Conservation (phyloP, 495 filamentous ascomycete genomes). For the Penicillium pancosmium region DNA sequence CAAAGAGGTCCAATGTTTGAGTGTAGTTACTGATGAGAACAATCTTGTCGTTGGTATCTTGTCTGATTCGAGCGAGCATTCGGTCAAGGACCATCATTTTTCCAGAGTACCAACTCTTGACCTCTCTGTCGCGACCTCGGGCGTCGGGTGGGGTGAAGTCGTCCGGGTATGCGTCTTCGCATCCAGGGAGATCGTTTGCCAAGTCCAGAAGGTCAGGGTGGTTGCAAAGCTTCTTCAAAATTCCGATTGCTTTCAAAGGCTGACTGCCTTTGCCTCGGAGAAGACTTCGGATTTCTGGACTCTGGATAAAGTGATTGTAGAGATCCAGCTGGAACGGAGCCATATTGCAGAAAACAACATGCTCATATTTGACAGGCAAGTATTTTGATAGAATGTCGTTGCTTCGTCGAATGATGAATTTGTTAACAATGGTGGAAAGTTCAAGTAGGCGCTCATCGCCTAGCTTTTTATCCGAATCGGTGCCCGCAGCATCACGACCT, state of each 20-base stretch:
- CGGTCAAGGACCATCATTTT: slow-evolving; percentile 98
- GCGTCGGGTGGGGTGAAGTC: slow-evolving; percentile 88
- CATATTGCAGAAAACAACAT: slow-evolving; percentile 99
- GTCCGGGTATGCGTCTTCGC: slow-evolving; percentile 78
- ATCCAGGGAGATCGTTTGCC: slow-evolving; percentile 82
- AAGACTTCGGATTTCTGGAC: slow-evolving; percentile 90
- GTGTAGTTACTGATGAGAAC: slow-evolving; percentile 99
- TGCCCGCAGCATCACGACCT: slow-evolving; percentile 88
- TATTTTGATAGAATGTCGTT: slow-evolving; percentile 99
- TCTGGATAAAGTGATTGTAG: slow-evolving; percentile 96
- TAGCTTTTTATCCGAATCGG: slow-evolving; percentile 77
- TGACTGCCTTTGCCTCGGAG: slow-evolving; percentile 94
- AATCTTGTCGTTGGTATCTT: slow-evolving; percentile 98
- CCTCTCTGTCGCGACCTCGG: slow-evolving; percentile 85
- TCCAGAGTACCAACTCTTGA: slow-evolving; percentile 95
- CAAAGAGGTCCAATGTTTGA: slow-evolving; percentile 93
- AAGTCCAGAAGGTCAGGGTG: slow-evolving; percentile 93
- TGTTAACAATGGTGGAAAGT: slow-evolving; percentile 85
- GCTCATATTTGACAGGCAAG: slow-evolving; percentile 97
- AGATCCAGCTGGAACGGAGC: slow-evolving; percentile 89
- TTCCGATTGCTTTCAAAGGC: slow-evolving; percentile 91
- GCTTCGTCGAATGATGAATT: slow-evolving; percentile 97
- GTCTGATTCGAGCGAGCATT: slow-evolving; percentile 95
- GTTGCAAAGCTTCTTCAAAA: slow-evolving; percentile 98
- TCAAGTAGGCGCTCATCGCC: slow-evolving; percentile 85